phyloP scores from a whole-genome alignment of 192 early-diverging fungal genomes.

The Dispira parvispora region DNA sequence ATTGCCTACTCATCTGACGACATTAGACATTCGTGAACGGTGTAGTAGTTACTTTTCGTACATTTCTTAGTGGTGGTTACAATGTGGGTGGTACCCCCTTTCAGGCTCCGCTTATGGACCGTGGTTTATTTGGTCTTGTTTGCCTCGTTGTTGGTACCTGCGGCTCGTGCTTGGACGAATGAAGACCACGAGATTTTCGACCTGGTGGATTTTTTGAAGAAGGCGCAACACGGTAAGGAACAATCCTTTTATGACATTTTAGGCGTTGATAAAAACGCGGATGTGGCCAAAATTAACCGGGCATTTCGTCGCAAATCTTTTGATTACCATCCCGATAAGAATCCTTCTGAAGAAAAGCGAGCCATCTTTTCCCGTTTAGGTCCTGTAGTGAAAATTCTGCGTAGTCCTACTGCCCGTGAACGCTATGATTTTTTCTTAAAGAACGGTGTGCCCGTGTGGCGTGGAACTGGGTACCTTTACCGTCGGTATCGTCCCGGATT shows the following conservation, averaged over 20 bases:
- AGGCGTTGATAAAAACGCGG: slow-evolving; percentile 29
- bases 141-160: not conserved
- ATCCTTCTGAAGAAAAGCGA: slow-evolving; percentile 26
- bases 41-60: no score
- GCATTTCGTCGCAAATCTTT: slow-evolving; percentile 52
- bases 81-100: not conserved
- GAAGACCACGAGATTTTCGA: slow-evolving; percentile 72
- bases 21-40: no score
- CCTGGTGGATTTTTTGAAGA: slow-evolving; percentile 56
- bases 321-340: slow-evolving; percentile 62
- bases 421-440: slow-evolving; percentile 67
- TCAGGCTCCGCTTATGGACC: not conserved
- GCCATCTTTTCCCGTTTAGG: slow-evolving; percentile 46
- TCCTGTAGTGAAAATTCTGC: slow-evolving; percentile 45
- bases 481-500: slow-evolving; percentile 54
- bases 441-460: slow-evolving; percentile 65
- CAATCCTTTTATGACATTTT: slow-evolving; percentile 52
- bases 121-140: not conserved
- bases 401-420: slow-evolving; percentile 39
- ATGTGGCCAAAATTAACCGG: slow-evolving; percentile 35
- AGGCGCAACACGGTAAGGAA: slow-evolving; percentile 29
- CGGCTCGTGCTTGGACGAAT: slow-evolving; percentile 23
- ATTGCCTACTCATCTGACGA: no score
- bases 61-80: no score
- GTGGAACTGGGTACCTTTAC: slow-evolving; percentile 60